Evolutionary conservation across 495 filamentous ascomycete species (phyloP).

Genomic region (Penicillium herquei): DNA sequence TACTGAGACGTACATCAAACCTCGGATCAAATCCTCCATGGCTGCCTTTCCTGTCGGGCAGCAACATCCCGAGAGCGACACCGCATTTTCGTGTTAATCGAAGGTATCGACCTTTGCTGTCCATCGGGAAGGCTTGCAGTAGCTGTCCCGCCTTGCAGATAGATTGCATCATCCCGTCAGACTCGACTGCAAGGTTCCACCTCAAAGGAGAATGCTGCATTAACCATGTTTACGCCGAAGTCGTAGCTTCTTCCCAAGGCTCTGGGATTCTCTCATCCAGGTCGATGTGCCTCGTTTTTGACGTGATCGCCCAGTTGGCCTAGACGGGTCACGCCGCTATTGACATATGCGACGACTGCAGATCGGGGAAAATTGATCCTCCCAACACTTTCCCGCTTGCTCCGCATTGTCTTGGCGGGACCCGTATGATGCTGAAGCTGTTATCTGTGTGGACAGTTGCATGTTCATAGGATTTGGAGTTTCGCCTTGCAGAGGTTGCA

Average conservation of each 20-base stretch:
- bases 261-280: neutral
- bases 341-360: slow-evolving; percentile 16
- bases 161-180: slow-evolving; percentile 1
- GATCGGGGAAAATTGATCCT: slow-evolving; percentile 8
- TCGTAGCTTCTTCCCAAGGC: neutral
- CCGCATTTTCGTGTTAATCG: neutral
- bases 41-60: neutral
- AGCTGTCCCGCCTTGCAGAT: slow-evolving; percentile 1
- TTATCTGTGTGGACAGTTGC: neutral
- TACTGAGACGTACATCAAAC: neutral
- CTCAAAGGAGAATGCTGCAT: neutral
- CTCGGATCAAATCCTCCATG: neutral
- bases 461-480: neutral
- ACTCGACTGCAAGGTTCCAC: neutral
- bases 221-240: neutral
- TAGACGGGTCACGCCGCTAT: slow-evolving; percentile 7
- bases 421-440: neutral
- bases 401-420: neutral
- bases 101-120: neutral
- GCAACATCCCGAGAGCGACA: neutral
- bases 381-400: neutral
- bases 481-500: slow-evolving; percentile 10
- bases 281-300: neutral
- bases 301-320: neutral
- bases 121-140: neutral